Base-by-base conservation (phyloP, 75 land plant genomes). In the Picea glauca region DNA sequence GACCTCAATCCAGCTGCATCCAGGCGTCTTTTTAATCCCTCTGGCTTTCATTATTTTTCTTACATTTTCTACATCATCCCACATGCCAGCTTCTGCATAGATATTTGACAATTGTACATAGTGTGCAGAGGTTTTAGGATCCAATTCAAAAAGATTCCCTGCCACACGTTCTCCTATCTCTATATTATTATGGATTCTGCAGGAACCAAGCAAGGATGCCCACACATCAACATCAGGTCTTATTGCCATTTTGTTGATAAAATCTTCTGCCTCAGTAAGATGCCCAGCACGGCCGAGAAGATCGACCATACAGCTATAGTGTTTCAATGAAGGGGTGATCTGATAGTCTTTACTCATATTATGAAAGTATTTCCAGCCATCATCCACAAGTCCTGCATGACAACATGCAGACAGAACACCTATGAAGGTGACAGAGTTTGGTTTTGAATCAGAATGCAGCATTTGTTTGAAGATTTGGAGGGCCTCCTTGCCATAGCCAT, bases 1-100 rank as follows among this genome's bases (percentile, higher is more conserved):
- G 31, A 76, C 78, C 70, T 76, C 82, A 66, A 81, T 81, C 72
- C 78, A 81, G 35, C 78, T 81, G 15, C 58, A 81, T 31, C 82
- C 82, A 64, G 82, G 78, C n/a, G 56, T 3, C 54, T 65, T 76
- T 30, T 65, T 17, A 2, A 81, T 30, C 18, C 78, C 78, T 26
- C 21, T 66, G 3, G 23, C 74, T 33, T 40, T 61, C 72, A 81
- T 64, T 18, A 65, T 5, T 40, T 76, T 66, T 17, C 60, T 76
- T 50, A 81, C 32, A 40, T 61, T 81, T 20, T 58, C 17, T 8
- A 81, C 61, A 20, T 81, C 62, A 35, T 76, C 73, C 82, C 82
- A 81, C 21, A 21, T 75, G 38, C 21, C 60, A 9, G 65, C 23
- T 23, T 13, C 57, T 14, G 78, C 81, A 75, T 46, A 80, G 17